Evolutionary conservation across 148 eudicot genomes (phyloP), one percentile per base, ranked within the genome.

Genomic region (Rhododendron griersonianum): DNA sequence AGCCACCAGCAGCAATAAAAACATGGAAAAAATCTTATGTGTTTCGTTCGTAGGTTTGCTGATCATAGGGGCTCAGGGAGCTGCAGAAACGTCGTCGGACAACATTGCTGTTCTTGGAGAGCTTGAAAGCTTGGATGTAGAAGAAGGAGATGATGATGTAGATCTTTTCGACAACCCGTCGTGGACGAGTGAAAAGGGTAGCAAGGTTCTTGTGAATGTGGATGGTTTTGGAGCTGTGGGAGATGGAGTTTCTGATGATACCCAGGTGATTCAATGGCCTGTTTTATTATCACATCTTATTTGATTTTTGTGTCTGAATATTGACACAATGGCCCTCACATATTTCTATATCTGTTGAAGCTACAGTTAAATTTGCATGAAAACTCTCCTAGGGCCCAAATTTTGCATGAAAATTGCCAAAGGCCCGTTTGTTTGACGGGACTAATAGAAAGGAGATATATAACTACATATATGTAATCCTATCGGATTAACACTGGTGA

Each of bases 151-250:
- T 3, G 93, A 55, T 2, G 25, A 59, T 23, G 57, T 86, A 35
- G 95, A 91, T 8, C 48, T 82, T 61, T 83, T 83, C 33, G 93
- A 89, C 33, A 69, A 45, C 59, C 88, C 92, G 18, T 91, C 91
- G 11, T 90, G 91, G 89, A 84, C 83, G 16, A 90, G 93, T 82
- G 85, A 85, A 86, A 83, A 83, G 48, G 88, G 90, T 51, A 91
- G 85, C 87, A 91, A 89, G 57, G 89, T 90, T 91, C 91, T 94
- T 61, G 95, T 94, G 86, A 97, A 93, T 86, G 98, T 97, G 53
- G 95, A 95, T 89, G 89, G 90, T 51, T 95, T 95, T 90, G 98
- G 95, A 87, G 98, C 99, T 75, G 93, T 84, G 75, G 99, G 99
- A 69, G 92, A 97, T 90, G 99, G 98, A 74, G 80, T 89, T 88